A percentile compares a stretch with the other conserved stretches of the same genome.
These are phyloP conservation scores for Xerocomellus chrysenteron DNA, from an alignment of 768 basidiomycete species.

Conservation along the genomic window DNA sequence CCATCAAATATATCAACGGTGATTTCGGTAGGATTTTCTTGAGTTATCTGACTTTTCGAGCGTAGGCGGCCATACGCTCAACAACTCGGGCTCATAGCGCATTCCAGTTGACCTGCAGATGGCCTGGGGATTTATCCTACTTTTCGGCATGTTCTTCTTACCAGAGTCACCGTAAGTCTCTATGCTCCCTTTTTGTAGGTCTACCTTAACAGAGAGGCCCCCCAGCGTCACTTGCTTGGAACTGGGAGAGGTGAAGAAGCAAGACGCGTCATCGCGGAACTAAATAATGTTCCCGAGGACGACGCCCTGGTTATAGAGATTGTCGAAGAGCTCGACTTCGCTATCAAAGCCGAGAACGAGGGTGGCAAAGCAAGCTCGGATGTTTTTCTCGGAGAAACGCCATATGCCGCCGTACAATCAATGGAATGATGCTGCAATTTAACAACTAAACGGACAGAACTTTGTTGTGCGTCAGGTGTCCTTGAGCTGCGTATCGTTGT, in stretches of 20 bases:
- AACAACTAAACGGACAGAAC: slow-evolving; percentile 79
- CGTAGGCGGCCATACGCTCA: too few relatives aligned
- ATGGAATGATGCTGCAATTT: slow-evolving; percentile 84
- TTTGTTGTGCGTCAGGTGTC: slow-evolving; percentile 58
- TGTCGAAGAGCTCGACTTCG: too few relatives aligned
- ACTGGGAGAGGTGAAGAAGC: slow-evolving; percentile 53
- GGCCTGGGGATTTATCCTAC: slow-evolving; percentile 28
- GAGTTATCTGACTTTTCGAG: too few relatives aligned
- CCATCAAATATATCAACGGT: too few relatives aligned
- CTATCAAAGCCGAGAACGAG: too few relatives aligned
- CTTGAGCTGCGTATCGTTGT: too few relatives aligned
- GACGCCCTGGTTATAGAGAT: slow-evolving; percentile 46
- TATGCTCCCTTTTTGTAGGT: neutral
- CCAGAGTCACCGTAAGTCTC: slow-evolving; percentile 71
- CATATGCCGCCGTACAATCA: slow-evolving; percentile 71
- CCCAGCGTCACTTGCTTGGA: slow-evolving; percentile 71
- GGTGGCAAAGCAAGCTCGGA: slow-evolving; percentile 33
- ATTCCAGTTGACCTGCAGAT: too few relatives aligned
- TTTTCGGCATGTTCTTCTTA: slow-evolving; percentile 71
- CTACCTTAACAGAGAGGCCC: neutral
- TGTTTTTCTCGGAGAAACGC: slow-evolving; percentile 54
- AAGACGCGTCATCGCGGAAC: slow-evolving; percentile 56
- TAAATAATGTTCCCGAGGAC: slow-evolving; percentile 61
- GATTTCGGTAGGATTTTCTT: too few relatives aligned
- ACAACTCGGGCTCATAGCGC: too few relatives aligned